Evolutionary conservation across 192 early-diverging fungal genomes (phyloP).

Genomic region (Glomus cerebriforme): DNA sequence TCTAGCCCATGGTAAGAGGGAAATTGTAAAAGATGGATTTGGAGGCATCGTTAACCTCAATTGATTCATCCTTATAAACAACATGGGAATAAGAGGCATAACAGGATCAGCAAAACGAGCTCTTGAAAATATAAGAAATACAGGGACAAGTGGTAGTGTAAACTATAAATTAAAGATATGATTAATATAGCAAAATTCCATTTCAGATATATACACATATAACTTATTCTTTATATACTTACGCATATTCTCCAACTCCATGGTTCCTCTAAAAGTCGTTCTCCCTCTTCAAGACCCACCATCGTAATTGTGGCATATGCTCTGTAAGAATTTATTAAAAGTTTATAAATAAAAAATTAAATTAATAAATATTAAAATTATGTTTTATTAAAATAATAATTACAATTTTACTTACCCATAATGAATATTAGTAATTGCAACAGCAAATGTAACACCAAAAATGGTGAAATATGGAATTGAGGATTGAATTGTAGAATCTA

Average conservation of each 20-base stretch:
- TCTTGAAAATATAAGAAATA: conserved; percentile 63
- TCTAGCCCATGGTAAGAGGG: conserved; percentile 65
- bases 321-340: conserved; percentile 33
- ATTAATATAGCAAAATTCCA: no score
- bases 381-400: background rate
- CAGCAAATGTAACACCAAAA: conserved; percentile 60
- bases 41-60: conserved; percentile 60
- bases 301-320: conserved; percentile 68
- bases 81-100: conserved; percentile 63
- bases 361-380: background rate
- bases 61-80: conserved; percentile 58
- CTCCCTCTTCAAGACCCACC: conserved; percentile 65
- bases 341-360: background rate
- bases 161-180: conserved; percentile 24
- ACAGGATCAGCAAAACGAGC: conserved; percentile 57
- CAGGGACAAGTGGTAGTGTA: conserved; percentile 56
- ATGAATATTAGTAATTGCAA: conserved; percentile 64
- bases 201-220: background rate
- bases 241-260: conserved; percentile 70
- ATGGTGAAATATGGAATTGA: conserved; percentile 65
- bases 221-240: conserved; percentile 33
- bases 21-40: conserved; percentile 61
- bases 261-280: conserved; percentile 53
- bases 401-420: conserved; percentile 49
- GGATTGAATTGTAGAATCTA: conserved; percentile 58